phyloP scores from a whole-genome alignment of 805 yeast species.

The Candida chauliodis region DNA sequence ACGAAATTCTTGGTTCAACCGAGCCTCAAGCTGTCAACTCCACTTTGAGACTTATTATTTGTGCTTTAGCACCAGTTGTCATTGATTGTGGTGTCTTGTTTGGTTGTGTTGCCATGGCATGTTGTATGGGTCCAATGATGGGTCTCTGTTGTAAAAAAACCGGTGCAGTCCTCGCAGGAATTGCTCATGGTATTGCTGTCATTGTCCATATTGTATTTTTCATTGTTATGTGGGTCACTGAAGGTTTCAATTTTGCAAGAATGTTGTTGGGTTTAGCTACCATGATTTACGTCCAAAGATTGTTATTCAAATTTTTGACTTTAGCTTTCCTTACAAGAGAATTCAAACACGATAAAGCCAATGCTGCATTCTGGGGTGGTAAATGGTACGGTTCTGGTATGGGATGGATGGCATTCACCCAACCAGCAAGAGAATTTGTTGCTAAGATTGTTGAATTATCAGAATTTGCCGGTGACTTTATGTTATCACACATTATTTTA shows the following conservation, averaged over 20 bases:
- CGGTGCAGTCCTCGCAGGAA: constrained; percentile 90
- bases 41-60: constrained; percentile 64
- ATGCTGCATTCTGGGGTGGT: constrained; percentile 99
- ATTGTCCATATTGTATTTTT: constrained; percentile 82
- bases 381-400: constrained; percentile 95
- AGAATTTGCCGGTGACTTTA: constrained; percentile 94
- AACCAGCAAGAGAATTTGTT: constrained; percentile 91
- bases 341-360: constrained; percentile 90
- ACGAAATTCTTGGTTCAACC: constrained; percentile 26
- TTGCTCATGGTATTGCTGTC: constrained; percentile 95
- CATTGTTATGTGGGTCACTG: constrained; percentile 95
- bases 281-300: constrained; percentile 82
- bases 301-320: constrained; percentile 80
- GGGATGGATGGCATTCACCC: constrained; percentile 92
- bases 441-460: constrained; percentile 94
- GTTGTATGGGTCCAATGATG: constrained; percentile 96
- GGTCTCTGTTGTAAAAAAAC: constrained; percentile 96
- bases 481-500: constrained; percentile 84
- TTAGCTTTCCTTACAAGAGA: constrained; percentile 83
- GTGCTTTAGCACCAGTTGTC: constrained; percentile 87
- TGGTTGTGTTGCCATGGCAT: constrained; percentile 76
- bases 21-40: constrained; percentile 59
- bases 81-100: constrained; percentile 83
- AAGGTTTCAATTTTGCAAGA: constrained; percentile 85
- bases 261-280: constrained; percentile 84